Conservation (phyloP, 306 rosid genomes). For the Vigna hirtella region DNA sequence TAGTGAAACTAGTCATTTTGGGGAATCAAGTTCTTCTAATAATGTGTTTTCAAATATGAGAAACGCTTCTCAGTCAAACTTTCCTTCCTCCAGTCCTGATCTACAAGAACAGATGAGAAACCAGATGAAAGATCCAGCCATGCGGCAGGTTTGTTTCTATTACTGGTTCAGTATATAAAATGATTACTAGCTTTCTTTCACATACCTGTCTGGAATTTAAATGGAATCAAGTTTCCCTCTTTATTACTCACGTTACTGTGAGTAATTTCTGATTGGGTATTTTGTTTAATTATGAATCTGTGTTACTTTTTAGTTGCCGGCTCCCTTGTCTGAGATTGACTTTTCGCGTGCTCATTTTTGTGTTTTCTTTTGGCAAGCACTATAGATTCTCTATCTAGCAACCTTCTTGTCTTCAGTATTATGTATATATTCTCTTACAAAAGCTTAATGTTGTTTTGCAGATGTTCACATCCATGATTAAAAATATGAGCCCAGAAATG, state of each 20-base stretch:
- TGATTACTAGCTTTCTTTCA: neutral
- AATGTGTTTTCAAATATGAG: constrained; percentile 56
- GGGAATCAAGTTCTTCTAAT: constrained; percentile 59
- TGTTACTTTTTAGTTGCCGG: constrained; percentile 18
- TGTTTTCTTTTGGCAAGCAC: constrained; percentile 19
- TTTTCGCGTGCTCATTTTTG: constrained; percentile 16
- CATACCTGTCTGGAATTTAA: constrained; percentile 34
- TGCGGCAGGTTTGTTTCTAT: constrained; percentile 78
- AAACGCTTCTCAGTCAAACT: constrained; percentile 61
- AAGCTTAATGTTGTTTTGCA: constrained; percentile 50
- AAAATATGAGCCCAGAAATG: constrained; percentile 96
- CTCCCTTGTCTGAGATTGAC: constrained; percentile 22
- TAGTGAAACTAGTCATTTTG: constrained; percentile 46
- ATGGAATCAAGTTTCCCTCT: constrained; percentile 4
- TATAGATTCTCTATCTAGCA: constrained; percentile 12
- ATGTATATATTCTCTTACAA: neutral
- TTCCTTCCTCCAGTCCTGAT: constrained; percentile 74
- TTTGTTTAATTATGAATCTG: neutral
- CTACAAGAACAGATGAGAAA: constrained; percentile 94
- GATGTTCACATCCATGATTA: constrained; percentile 93
- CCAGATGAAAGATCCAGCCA: constrained; percentile 97
- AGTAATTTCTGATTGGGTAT: constrained; percentile 10
- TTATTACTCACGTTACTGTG: constrained; percentile 5
- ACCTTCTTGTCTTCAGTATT: constrained; percentile 21
- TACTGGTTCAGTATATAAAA: constrained; percentile 21